These are phyloP conservation scores for Lathyrus tuberosus DNA, from an alignment of 306 rosid species.

Conservation along the genomic window DNA sequence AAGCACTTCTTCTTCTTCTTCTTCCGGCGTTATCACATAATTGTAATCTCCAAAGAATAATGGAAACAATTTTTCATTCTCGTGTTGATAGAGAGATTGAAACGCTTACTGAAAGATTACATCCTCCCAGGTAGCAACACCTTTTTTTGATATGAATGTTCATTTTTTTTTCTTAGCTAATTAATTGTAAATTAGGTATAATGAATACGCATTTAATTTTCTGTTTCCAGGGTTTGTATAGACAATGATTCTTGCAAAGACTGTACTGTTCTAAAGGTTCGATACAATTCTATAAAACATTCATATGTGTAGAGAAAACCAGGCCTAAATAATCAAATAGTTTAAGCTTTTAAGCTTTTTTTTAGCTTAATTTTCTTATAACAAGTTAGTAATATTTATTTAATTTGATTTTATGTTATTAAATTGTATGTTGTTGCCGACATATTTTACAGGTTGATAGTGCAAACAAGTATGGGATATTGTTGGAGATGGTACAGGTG, in stretches of 20 bases:
- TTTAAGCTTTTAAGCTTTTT: not conserved
- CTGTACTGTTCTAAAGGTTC: slow-evolving; percentile 85
- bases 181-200: not conserved
- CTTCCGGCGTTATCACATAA: not conserved
- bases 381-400: not conserved
- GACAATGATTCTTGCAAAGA: slow-evolving; percentile 77
- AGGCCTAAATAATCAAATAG: not conserved
- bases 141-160: not conserved
- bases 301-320: not conserved
- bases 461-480: slow-evolving; percentile 90
- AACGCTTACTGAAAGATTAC: slow-evolving; percentile 75
- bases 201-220: slow-evolving; percentile 4
- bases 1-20: not conserved
- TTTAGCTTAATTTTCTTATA: not conserved
- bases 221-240: slow-evolving; percentile 68
- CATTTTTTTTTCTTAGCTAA: not conserved
- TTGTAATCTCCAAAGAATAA: slow-evolving; percentile 33
- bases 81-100: slow-evolving; percentile 70
- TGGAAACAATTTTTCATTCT: slow-evolving; percentile 64
- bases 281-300: slow-evolving; percentile 18
- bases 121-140: slow-evolving; percentile 73
- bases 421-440: not conserved
- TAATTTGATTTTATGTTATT: not conserved
- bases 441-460: slow-evolving; percentile 74
- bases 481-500: slow-evolving; percentile 93